phyloP scores from a whole-genome alignment of 176 grass and related monocot genomes.

The Eremochloa ophiuroides region DNA sequence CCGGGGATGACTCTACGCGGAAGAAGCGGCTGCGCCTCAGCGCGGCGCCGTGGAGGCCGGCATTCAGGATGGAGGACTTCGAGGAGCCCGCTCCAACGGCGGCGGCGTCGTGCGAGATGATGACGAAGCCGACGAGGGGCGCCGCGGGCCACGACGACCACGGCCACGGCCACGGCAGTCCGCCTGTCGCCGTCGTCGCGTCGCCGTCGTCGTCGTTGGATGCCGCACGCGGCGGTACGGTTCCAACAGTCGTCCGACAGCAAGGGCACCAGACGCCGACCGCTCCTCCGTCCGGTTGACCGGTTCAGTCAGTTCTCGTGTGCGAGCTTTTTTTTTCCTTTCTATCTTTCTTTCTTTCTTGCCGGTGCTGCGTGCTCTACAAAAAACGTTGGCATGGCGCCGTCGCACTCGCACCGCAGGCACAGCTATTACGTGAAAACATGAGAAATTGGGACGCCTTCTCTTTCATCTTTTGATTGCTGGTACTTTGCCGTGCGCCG shows the following conservation, averaged over 20 bases:
- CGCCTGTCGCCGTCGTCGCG: not conserved
- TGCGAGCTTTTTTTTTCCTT: too few relatives aligned
- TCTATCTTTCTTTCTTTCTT: too few relatives aligned
- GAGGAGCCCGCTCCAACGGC: not conserved
- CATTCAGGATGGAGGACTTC: constrained; percentile 46
- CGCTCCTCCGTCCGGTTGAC: too few relatives aligned
- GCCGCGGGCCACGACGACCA: not conserved
- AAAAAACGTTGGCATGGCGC: too few relatives aligned
- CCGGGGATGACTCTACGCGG: not conserved
- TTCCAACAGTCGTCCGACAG: not conserved
- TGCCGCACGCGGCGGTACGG: not conserved
- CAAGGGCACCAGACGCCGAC: too few relatives aligned
- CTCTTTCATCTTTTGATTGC: too few relatives aligned
- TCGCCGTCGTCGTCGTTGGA: not conserved
- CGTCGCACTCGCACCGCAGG: too few relatives aligned
- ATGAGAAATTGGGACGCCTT: too few relatives aligned
- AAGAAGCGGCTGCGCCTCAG: not conserved
- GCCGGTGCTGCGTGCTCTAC: too few relatives aligned
- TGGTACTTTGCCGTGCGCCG: too few relatives aligned
- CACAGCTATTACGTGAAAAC: too few relatives aligned
- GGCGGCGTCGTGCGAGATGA: not conserved
- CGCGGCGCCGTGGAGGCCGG: constrained; percentile 24
- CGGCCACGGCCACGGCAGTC: not conserved
- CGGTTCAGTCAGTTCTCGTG: too few relatives aligned
- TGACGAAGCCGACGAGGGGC: not conserved